Evolutionary conservation across 805 yeast genomes (phyloP), one percentile per base, ranked within the genome.

Genomic region (Tetrapisispora namnaoensis): DNA sequence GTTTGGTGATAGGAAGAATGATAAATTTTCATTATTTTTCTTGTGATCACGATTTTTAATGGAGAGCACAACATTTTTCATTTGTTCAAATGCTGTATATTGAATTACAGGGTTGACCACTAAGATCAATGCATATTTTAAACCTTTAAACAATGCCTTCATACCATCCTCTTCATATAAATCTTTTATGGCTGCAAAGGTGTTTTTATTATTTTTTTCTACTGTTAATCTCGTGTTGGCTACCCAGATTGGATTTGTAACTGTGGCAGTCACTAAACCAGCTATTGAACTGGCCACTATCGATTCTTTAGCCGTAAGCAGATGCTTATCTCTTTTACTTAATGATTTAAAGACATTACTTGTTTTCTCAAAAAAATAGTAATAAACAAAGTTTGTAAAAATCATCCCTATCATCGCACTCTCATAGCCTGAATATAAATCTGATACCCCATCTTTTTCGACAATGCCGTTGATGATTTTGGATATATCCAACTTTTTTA

Each of bases 201-300:
- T 79, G 42, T 70, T 69, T 28, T 71, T 62, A n/a, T 55, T 57
- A 36, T 63, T 62, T 54, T 54, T 63, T 46, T 46, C 53, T 18
- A 90, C 88, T 57, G 95, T 86, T 77, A 83, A 80, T 61, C 99
- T 75, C 1, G 99, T 93, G 68, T 93, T 93, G 52, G 93, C 82
- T 51, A 93, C 72, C 99, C 99, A 93, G 50, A 93, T 93, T 13
- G 99, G 99, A 65, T 93, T 93, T 0, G 99, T 93, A 11, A 89
- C 95, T 0, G 98, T 90, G 6, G 96, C 83, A 0, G 99, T 93
- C 18, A 83, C 90, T 60, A 90, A 72, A 5, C 99, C 99, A 0
- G 99, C 99, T 57, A 76, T 75, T 0, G 90, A 80, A 8, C 97
- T 99, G 2, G 97, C 79, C 27, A 79, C 60, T 57, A 88, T 82